A percentile compares a stretch with the other conserved stretches of the same genome.
These are phyloP conservation scores for Globisporangium rhizosaccharum DNA, from an alignment of 352 stramenopile species.

Conservation along the genomic window DNA sequence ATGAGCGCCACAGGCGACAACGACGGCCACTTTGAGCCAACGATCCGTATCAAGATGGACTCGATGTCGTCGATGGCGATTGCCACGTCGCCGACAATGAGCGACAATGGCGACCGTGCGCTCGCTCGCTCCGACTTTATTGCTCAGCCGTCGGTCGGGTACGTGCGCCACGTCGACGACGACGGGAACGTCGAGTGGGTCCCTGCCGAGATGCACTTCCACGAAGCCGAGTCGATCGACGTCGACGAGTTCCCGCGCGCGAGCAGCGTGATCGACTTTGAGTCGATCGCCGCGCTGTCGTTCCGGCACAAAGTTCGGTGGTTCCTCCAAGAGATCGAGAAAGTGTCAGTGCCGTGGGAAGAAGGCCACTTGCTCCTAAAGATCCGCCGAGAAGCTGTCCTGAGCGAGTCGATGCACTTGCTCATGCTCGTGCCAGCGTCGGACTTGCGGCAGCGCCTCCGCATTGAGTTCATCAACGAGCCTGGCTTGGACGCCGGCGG, in stretches of 20 bases:
- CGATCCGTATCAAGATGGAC: constrained; percentile 38
- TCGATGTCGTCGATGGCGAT: constrained; percentile 8
- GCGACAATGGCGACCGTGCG: background rate
- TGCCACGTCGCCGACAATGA: constrained; percentile 1
- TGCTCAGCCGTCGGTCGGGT: constrained; percentile 63
- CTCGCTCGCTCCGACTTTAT: constrained; percentile 34
- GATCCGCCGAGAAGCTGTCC: constrained; percentile 65
- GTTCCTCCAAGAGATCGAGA: constrained; percentile 72
- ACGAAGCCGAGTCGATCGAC: constrained; percentile 59
- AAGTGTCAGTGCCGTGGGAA: constrained; percentile 71
- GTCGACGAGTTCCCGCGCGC: constrained; percentile 66
- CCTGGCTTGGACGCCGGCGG: constrained; percentile 69
- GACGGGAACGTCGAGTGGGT: constrained; percentile 70
- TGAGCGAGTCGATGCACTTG: constrained; percentile 80
- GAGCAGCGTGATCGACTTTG: constrained; percentile 72
- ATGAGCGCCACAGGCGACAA: constrained; percentile 39
- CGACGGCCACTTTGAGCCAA: constrained; percentile 40
- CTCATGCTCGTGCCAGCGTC: constrained; percentile 71
- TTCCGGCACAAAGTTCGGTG: constrained; percentile 74
- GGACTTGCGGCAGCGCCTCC: constrained; percentile 64
- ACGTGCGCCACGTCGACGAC: constrained; percentile 68
- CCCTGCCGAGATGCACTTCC: constrained; percentile 56
- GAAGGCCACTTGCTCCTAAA: constrained; percentile 78
- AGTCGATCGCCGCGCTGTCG: constrained; percentile 59
- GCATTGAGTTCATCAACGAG: constrained; percentile 84